Percentiles rank a stretch among this genome's conserved stretches.
These are phyloP conservation scores for Penicillium paxilli DNA, from an alignment of 495 filamentous ascomycete genomes.

Conservation along the genomic window DNA sequence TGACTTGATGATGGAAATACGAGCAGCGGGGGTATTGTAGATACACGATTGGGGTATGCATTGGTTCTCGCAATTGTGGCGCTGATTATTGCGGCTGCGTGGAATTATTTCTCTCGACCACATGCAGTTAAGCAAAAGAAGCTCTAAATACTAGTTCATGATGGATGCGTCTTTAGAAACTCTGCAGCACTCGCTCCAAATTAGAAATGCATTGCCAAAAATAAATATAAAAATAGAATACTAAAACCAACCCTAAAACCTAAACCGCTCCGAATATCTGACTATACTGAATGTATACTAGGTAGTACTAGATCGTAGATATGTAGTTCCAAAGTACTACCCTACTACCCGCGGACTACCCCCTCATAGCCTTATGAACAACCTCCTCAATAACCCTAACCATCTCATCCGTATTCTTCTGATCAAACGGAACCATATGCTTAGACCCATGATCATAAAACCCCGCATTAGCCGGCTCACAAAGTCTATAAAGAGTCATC, in stretches of 20 bases:
- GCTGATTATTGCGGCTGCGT: slow-evolving; percentile 50
- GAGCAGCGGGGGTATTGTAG: background rate
- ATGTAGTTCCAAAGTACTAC: background rate
- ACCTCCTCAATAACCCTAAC: slow-evolving; percentile 29
- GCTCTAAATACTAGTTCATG: background rate
- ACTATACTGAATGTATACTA: too few relatives aligned
- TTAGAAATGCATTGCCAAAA: background rate
- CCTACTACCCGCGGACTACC: background rate
- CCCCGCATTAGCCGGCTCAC: slow-evolving; percentile 33
- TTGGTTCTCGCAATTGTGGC: slow-evolving; percentile 44
- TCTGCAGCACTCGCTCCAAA: background rate
- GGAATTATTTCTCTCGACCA: slow-evolving; percentile 12
- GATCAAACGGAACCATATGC: slow-evolving; percentile 44
- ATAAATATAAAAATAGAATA: background rate
- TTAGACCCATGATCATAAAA: slow-evolving; percentile 41
- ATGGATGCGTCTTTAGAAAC: background rate
- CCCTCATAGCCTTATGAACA: slow-evolving; percentile 24
- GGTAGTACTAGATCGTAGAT: background rate
- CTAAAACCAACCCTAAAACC: too few relatives aligned
- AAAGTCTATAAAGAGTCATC: slow-evolving; percentile 33
- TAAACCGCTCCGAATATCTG: too few relatives aligned
- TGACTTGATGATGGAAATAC: slow-evolving; percentile 36
- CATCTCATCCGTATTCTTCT: slow-evolving; percentile 35
- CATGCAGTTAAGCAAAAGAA: slow-evolving; percentile 1
- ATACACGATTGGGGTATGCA: slow-evolving; percentile 17